phyloP scores from a whole-genome alignment of 2,329 filamentous ascomycete species.

The Epichloe coenophiala region DNA sequence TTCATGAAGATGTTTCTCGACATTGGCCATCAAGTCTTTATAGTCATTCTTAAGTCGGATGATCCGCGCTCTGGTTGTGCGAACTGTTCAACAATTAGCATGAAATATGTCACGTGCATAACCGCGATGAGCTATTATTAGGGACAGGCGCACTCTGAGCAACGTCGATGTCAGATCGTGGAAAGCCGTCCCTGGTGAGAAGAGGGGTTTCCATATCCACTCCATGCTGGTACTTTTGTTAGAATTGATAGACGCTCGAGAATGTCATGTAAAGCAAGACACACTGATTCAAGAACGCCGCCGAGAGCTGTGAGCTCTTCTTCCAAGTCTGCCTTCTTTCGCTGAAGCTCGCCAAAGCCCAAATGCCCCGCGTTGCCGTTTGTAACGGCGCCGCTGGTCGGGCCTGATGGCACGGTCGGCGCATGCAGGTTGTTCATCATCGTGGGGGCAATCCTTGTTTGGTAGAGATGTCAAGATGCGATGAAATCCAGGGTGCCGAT shows the following conservation, averaged over 20 bases:
- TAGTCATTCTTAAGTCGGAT: conserved; percentile 87
- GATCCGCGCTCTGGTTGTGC: conserved; percentile 83
- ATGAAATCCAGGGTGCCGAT: neutral
- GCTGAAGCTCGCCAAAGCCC: conserved; percentile 67
- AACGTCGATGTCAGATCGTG: conserved; percentile 85
- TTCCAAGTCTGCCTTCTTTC: conserved; percentile 74
- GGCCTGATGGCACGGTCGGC: conserved; percentile 56
- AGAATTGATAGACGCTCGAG: conserved; percentile 5
- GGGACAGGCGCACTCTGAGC: conserved; percentile 69
- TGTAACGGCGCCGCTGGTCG: conserved; percentile 45
- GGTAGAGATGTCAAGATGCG: neutral
- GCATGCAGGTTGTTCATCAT: conserved; percentile 46
- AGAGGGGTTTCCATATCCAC: conserved; percentile 86
- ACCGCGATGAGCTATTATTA: neutral
- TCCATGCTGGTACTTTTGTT: conserved; percentile 50
- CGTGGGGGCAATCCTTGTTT: conserved; percentile 3
- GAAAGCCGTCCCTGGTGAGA: conserved; percentile 81
- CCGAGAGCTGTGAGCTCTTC: conserved; percentile 75
- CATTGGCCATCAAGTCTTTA: conserved; percentile 69
- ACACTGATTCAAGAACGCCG: conserved; percentile 75
- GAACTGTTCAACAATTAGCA: conserved; percentile 42
- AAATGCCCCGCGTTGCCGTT: conserved; percentile 52
- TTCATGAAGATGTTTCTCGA: conserved; percentile 79
- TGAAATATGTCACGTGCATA: neutral
- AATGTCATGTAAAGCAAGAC: conserved; percentile 12